These are phyloP conservation scores for Periconia sp. DNA, from an alignment of 2,329 filamentous ascomycete species.

Conservation along the genomic window DNA sequence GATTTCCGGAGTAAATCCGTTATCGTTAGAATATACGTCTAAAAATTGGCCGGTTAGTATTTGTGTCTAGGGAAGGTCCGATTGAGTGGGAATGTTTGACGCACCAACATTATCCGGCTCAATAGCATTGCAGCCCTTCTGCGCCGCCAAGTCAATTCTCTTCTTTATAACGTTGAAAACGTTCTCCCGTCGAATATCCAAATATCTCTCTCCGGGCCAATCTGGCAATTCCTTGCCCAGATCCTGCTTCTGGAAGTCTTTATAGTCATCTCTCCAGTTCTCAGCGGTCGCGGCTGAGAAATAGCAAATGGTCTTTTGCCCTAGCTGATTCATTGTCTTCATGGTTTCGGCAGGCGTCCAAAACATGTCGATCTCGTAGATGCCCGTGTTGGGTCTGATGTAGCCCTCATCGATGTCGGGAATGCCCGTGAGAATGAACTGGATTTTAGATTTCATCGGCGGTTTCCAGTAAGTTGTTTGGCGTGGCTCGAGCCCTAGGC, in stretches of 20 bases:
- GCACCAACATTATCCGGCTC: constrained; percentile 43
- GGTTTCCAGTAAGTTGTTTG: constrained; percentile 21
- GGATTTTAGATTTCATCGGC: constrained; percentile 27
- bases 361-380: constrained; percentile 31
- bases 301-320: constrained; percentile 29
- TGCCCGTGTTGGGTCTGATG: constrained; percentile 22
- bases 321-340: constrained; percentile 18
- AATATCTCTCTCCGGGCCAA: constrained; percentile 30
- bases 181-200: constrained; percentile 26
- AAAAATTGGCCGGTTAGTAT: neutral
- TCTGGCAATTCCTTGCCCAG: constrained; percentile 25
- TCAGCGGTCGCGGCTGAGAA: constrained; percentile 32
- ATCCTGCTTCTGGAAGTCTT: constrained; percentile 20
- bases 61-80: neutral
- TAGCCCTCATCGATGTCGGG: constrained; percentile 25
- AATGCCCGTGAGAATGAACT: constrained; percentile 28
- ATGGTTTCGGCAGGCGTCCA: constrained; percentile 25
- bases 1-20: constrained; percentile 25
- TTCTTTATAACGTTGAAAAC: constrained; percentile 31
- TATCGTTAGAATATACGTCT: constrained; percentile 31
- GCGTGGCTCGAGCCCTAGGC: constrained; percentile 9
- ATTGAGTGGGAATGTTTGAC: constrained; percentile 8
- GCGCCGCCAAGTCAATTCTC: constrained; percentile 28
- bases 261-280: constrained; percentile 29
- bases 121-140: constrained; percentile 45